Base-by-base conservation (phyloP, 352 stramenopile genomes). In the Pythium pyrilobum region DNA sequence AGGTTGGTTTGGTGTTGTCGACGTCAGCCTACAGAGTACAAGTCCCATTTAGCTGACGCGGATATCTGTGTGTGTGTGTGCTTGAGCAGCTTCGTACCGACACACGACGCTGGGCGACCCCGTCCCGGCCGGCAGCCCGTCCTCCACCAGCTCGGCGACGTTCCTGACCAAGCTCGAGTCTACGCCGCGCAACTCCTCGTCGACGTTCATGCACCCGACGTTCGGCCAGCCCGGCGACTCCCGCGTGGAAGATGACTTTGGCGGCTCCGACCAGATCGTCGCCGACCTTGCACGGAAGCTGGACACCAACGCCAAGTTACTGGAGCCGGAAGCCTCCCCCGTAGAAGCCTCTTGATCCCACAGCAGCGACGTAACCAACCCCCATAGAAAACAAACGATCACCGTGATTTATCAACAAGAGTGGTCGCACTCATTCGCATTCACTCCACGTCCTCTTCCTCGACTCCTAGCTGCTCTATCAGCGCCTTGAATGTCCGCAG, bases 31-130 rank as follows among this genome's bases (percentile, higher is more conserved):
- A n/a, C n/a, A n/a, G n/a, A n/a, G n/a, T n/a, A n/a, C n/a, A n/a
- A n/a, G n/a, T n/a, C n/a, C n/a, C n/a, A n/a, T n/a, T n/a, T n/a
- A n/a, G n/a, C n/a, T n/a, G n/a, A n/a, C n/a, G n/a, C n/a, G n/a
- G n/a, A n/a, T n/a, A n/a, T n/a, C n/a, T n/a, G n/a, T n/a, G n/a
- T n/a, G n/a, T n/a, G n/a, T n/a, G n/a, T n/a, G n/a, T n/a, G n/a
- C n/a, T n/a, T n/a, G n/a, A n/a, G n/a, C n/a, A 72, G 80, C 80
- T 16, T 89, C 71, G 34, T 91, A 91, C 61, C 72, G 71, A 21
- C 72, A 91, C 64, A 67, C 72, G 18, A 81, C 85, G 20, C 70
- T 91, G 4, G 80, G 80, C 16, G 80, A 91, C 33, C 77, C 80
- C 3, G 71, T 91, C 42, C 74, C 74, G 9, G 64, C 62, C 5